phyloP scores from a whole-genome alignment of 371 early-diverging fungal species.

The Zychaea mexicana region DNA sequence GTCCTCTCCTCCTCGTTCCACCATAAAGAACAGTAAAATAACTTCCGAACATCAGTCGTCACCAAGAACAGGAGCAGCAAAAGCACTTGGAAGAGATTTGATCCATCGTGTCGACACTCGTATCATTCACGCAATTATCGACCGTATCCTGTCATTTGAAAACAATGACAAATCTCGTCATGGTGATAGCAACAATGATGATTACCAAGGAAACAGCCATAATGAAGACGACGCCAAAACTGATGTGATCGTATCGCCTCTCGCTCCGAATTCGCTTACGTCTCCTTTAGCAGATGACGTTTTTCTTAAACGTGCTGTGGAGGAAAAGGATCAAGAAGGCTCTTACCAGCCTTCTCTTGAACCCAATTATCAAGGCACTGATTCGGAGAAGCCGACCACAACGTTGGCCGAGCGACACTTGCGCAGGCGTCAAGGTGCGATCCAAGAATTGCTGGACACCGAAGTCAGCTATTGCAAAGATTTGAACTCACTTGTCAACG shows the following conservation, averaged over 20 bases:
- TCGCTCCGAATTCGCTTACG: no score
- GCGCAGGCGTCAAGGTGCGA: slow-evolving; percentile 6
- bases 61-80: not conserved
- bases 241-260: no score
- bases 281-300: no score
- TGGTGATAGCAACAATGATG: not conserved
- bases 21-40: not conserved
- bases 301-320: no score
- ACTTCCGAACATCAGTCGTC: not conserved
- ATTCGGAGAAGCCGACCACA: not conserved
- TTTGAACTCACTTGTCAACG: slow-evolving; percentile 35
- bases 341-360: not conserved
- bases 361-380: not conserved
- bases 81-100: not conserved
- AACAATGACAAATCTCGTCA: not conserved
- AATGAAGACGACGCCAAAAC: no score
- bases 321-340: no score
- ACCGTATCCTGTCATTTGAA: not conserved
- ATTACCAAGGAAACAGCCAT: not conserved
- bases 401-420: not conserved
- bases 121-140: not conserved
- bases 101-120: slow-evolving; percentile 1
- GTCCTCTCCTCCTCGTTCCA: not conserved
- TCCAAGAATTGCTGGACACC: slow-evolving; percentile 42
- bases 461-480: slow-evolving; percentile 39